Base-by-base conservation (phyloP, 768 basidiomycete species). In the Termitomyces sp. region DNA sequence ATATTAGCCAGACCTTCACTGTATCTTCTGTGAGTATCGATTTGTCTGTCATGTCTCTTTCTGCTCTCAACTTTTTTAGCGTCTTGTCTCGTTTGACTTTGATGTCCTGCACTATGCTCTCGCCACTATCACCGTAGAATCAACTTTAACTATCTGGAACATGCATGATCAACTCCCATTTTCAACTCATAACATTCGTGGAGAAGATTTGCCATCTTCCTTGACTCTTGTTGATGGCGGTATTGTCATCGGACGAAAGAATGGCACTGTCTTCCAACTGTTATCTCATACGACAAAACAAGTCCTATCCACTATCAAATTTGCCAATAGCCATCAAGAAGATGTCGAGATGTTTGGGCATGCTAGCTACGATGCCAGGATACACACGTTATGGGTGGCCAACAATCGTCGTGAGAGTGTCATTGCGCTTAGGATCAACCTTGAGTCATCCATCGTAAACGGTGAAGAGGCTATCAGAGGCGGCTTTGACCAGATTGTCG, bases 311-410 rank as follows among this genome's bases (percentile, higher is more conserved):
- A 91, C 88, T 6, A 78, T 92, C 72, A 89, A 85, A 67, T 94
- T 94, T 67, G 75, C 88, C 66, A 89, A 86, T 62, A 85, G 84
- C 22, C 69, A 60, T 50, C 81, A 79, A 59, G 91, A 93, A 44
- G 91, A 93, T 66, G 77, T 77, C 16, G 90, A 91, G 9, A 93
- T 94, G 89, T 94, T 92, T 69, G 90, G 92, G 15, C 92, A 94
- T 66, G 84, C 88, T 63, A 87, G 83, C 66, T 94, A 94, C 67
- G 92, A 94, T 73, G 80, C 89, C 0, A 78, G 89, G 47, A 93
- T 93, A 60, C 89, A 89, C 73, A 93, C 90, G 0, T 76, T 94
- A 33, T 94, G 92, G 92, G 80, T 93, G 20, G 92, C 92, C 55
- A 93, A 93, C 68, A 90, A 84, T 70, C 84, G 89, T 47, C 82